Conservation (phyloP, 768 basidiomycete genomes). For the Phlegmacium glaucopus region DNA sequence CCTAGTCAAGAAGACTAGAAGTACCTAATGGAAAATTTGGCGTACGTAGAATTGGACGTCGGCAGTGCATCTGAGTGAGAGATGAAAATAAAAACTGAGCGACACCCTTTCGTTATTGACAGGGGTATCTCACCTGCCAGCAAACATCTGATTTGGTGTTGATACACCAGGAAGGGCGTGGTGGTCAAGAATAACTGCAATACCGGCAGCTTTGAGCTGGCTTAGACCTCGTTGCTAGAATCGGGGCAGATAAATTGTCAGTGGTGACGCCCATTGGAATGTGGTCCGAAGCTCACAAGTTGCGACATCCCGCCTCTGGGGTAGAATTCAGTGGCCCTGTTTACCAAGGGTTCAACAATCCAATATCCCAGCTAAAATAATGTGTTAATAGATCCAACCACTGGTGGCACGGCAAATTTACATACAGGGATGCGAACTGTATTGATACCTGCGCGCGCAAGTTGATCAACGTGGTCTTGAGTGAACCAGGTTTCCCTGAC, state of each 20-base stretch:
- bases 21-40: neutral
- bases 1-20: neutral
- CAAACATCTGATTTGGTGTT: constrained; percentile 56
- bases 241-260: too few species aligned
- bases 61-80: constrained; percentile 69
- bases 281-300: too few species aligned
- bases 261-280: too few species aligned
- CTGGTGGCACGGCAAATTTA: neutral
- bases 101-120: neutral
- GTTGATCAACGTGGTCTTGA: constrained; percentile 51
- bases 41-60: constrained; percentile 72
- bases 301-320: constrained; percentile 67
- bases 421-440: constrained; percentile 74
- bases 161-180: constrained; percentile 74
- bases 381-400: neutral
- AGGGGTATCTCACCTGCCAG: constrained; percentile 53
- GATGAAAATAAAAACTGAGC: constrained; percentile 2
- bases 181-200: constrained; percentile 62
- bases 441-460: constrained; percentile 59
- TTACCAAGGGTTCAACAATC: constrained; percentile 72
- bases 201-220: constrained; percentile 59
- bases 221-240: constrained; percentile 58
- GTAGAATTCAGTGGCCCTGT: constrained; percentile 57
- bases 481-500: constrained; percentile 71
- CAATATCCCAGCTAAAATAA: constrained; percentile 68